Evolutionary conservation across 2,329 filamentous ascomycete genomes (phyloP).

Genomic region (Colletotrichum sp.): DNA sequence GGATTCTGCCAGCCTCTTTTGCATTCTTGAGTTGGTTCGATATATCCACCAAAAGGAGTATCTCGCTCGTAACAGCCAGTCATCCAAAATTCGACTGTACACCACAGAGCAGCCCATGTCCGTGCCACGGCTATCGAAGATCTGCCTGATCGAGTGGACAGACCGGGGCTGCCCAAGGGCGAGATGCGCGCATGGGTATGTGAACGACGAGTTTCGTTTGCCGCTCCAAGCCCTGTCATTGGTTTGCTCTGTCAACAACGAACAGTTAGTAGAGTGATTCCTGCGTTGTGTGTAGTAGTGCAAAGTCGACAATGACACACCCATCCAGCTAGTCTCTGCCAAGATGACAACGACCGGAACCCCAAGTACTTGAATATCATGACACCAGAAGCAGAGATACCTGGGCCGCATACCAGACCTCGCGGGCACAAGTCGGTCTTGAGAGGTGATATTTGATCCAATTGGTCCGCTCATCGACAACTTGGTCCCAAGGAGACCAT

Average conservation of each 20-base stretch:
- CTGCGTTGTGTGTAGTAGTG: not conserved
- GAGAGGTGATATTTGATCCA: not conserved
- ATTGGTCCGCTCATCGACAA: not conserved
- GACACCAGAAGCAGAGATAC: not conserved
- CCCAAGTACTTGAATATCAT: not conserved
- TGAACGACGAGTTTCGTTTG: not conserved
- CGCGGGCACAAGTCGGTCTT: not conserved
- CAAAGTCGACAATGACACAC: not conserved
- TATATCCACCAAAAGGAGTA: not conserved
- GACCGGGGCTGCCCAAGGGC: slow-evolving; percentile 3
- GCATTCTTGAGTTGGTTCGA: not conserved
- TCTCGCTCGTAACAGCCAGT: not conserved
- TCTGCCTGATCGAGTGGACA: slow-evolving; percentile 4
- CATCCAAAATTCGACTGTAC: not conserved
- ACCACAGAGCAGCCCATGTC: not conserved
- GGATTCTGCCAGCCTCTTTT: not conserved
- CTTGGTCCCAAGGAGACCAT: not conserved
- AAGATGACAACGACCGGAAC: not conserved
- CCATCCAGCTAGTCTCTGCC: not conserved
- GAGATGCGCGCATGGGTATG: slow-evolving; percentile 9
- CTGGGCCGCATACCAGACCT: not conserved
- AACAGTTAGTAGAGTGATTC: not conserved
- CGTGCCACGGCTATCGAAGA: slow-evolving; percentile 13
- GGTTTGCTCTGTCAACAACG: not conserved
- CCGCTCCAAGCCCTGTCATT: not conserved